These are phyloP conservation scores for Epichloe brachyelytri DNA, from an alignment of 2,329 filamentous ascomycete genomes.

Conservation along the genomic window DNA sequence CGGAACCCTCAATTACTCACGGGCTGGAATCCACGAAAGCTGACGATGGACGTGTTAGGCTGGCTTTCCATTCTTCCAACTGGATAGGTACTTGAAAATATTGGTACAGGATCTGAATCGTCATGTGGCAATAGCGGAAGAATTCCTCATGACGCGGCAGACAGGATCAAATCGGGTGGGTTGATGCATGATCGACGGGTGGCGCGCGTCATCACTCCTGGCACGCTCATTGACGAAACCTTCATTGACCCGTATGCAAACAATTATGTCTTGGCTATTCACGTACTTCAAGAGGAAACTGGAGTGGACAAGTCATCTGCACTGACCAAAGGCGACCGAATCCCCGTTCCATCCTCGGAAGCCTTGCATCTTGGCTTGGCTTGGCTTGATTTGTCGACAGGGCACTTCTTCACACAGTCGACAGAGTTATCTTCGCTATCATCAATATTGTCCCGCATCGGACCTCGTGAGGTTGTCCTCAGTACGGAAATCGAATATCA, in stretches of 20 bases:
- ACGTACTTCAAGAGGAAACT: slow-evolving; percentile 28
- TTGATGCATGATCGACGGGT: slow-evolving; percentile 77
- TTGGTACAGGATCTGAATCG: slow-evolving; percentile 83
- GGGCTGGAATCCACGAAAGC: slow-evolving; percentile 2
- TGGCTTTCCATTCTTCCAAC: slow-evolving; percentile 85
- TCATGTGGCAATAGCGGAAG: slow-evolving; percentile 88
- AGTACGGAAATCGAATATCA: slow-evolving; percentile 47
- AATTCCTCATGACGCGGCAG: slow-evolving; percentile 63
- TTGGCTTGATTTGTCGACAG: slow-evolving; percentile 92
- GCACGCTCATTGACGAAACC: slow-evolving; percentile 91
- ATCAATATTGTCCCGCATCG: slow-evolving; percentile 72
- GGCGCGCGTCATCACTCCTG: slow-evolving; percentile 79
- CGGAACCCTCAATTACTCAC: neutral
- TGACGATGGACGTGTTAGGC: slow-evolving; percentile 36
- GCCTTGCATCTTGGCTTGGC: slow-evolving; percentile 55
- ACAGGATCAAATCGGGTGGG: slow-evolving; percentile 61
- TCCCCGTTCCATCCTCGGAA: slow-evolving; percentile 4
- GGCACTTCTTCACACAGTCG: slow-evolving; percentile 79
- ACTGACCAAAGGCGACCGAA: neutral
- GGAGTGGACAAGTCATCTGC: neutral
- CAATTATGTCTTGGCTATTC: slow-evolving; percentile 79
- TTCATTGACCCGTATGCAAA: slow-evolving; percentile 92
- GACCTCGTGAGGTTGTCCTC: slow-evolving; percentile 73
- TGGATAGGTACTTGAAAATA: slow-evolving; percentile 85
- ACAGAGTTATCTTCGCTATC: slow-evolving; percentile 58